Evolutionary conservation across 768 basidiomycete species (phyloP), one percentile per base, ranked within the genome.

Genomic region (Dioszegia aurantiaca): DNA sequence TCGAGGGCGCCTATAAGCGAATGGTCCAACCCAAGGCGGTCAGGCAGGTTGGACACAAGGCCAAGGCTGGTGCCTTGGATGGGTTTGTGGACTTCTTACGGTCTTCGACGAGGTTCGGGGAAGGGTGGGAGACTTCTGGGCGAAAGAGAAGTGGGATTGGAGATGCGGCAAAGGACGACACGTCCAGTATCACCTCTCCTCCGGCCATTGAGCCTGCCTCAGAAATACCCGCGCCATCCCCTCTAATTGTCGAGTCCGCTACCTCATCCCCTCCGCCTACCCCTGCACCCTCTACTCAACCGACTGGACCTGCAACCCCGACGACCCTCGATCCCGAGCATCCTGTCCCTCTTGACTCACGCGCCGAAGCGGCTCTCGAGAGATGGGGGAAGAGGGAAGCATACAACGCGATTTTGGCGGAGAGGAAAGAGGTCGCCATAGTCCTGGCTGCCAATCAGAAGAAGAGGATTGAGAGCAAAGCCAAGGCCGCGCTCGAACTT

Each of bases 341-440:
- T 36, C 40, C 60, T 8, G 23, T 47, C 24, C 44, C 54, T 5
- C 59, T 65, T 14, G 60, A 62, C 19, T 17, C 30, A 0, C 23
- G 44, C 6, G 60, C 49, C 14, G 14, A 47, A 21, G 56, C 48
- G 26, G 57, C 59, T 24, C 43, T 66, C 8, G 56, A 51, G 1
- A 53, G 52, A 24, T 66, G 61, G 61, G 52, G 48, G 11, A 66
- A 62, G 49, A 47, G 37, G 26, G 59, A 55, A 6, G 44, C 42
- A 16, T 66, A 60, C 30, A 56, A 66, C 3, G 36, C 33, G 3
- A 14, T 59, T 0, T 21, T 66, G 17, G 53, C 39, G 12, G 56
- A 51, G 26, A 47, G 64, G 47, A 60, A 53, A 36, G 59, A 27
- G 9, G 59, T 17, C 21, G 64, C 64, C 2, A 26, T 26, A 4